Evolutionary conservation across 805 yeast species (phyloP).

Genomic region (Komagataella pseudopastoris): DNA sequence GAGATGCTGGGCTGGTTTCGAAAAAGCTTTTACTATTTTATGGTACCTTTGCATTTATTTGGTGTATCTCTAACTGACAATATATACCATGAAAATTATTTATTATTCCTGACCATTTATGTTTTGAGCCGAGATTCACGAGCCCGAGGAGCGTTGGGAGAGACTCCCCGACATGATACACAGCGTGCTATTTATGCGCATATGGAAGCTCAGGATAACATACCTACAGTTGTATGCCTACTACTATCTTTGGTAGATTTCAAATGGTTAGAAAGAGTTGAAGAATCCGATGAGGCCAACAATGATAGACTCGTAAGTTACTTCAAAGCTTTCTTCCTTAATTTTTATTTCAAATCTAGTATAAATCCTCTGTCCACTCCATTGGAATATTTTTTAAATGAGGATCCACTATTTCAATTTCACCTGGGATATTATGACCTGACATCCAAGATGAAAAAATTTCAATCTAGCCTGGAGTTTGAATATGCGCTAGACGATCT

Average conservation of each 20-base stretch:
- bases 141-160: not conserved
- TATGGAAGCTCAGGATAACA: not conserved
- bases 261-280: not conserved
- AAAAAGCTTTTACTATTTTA: not conserved
- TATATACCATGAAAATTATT: not conserved
- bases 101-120: not conserved
- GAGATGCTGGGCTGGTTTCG: not conserved
- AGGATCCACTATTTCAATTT: not conserved
- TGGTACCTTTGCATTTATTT: not conserved
- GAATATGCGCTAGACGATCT: not conserved
- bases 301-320: not conserved
- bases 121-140: not conserved
- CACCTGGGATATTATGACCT: not conserved
- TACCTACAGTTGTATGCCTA: not conserved
- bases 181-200: not conserved
- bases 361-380: not conserved
- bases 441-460: not conserved
- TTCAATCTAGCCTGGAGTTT: not conserved
- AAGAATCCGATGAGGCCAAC: not conserved
- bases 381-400: not conserved
- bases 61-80: not conserved
- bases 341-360: not conserved
- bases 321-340: not conserved
- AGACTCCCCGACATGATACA: not conserved
- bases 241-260: not conserved